Percentiles rank a stretch among this genome's conserved stretches.
Conservation (phyloP, 352 stramenopile genomes). For the Phytophthora palmivora region DNA sequence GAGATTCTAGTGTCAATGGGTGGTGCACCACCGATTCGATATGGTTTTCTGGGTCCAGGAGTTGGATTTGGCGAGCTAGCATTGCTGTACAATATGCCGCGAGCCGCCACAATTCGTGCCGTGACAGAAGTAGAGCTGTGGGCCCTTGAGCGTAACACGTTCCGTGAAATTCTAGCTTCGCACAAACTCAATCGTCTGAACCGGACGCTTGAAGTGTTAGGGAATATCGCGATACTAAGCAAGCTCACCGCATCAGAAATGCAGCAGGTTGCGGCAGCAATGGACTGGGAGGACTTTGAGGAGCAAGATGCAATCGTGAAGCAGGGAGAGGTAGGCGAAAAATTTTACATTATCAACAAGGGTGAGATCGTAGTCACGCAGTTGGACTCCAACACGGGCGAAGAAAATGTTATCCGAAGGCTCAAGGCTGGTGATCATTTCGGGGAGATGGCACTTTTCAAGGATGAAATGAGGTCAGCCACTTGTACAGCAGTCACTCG, state of each 20-base stretch:
- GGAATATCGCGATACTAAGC: slow-evolving; percentile 67
- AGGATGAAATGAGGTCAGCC: slow-evolving; percentile 90
- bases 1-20: slow-evolving; percentile 73
- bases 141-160: slow-evolving; percentile 77
- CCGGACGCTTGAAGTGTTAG: slow-evolving; percentile 64
- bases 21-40: slow-evolving; percentile 67
- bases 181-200: slow-evolving; percentile 74
- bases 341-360: slow-evolving; percentile 84
- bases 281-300: slow-evolving; percentile 86
- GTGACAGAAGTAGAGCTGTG: slow-evolving; percentile 69
- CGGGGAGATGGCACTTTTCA: slow-evolving; percentile 94
- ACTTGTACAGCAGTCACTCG: slow-evolving; percentile 87
- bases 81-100: slow-evolving; percentile 96
- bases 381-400: slow-evolving; percentile 42
- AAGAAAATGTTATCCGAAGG: slow-evolving; percentile 63
- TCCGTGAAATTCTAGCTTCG: slow-evolving; percentile 76
- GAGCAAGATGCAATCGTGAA: slow-evolving; percentile 63
- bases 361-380: slow-evolving; percentile 79
- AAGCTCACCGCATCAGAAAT: slow-evolving; percentile 72
- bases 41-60: slow-evolving; percentile 63
- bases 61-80: slow-evolving; percentile 96
- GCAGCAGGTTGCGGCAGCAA: slow-evolving; percentile 73
- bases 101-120: slow-evolving; percentile 92
- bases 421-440: slow-evolving; percentile 91
- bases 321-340: slow-evolving; percentile 77